Evolutionary conservation across 1,139 yeast species (phyloP), one percentile per base, ranked within the genome.

Genomic region (Suhomyces guaymorum): DNA sequence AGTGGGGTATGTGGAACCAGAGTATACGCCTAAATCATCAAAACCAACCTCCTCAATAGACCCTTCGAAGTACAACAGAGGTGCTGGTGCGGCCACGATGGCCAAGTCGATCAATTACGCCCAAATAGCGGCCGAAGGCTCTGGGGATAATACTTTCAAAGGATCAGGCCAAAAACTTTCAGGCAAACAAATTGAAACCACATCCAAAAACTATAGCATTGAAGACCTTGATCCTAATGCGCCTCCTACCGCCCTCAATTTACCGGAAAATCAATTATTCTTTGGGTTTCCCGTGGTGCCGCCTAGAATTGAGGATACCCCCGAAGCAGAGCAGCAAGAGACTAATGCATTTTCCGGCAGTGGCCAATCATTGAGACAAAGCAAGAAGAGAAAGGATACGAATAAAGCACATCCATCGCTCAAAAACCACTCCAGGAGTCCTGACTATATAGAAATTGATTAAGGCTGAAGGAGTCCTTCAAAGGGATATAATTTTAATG

Each of bases 1-100:
- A 0, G 96, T 92, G 4, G 99, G 99, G 0, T 94, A 94, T 54
- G 96, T 87, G 18, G 98, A 92, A 55, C 95, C 95, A 1, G 84
- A 80, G 47, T 79, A 79, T 46, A 63, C 54, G 31, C 74, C 73
- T 6, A 50, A 54, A 32, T 54, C 51, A 5, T 51, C 57, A n/a
- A 42, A 38, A 24, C 46, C 43, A 0, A 48, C 58, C 13, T 48
- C 55, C 9, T 62, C 49, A 15, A 66, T 66, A 20, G 55, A 59
- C 22, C 70, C 73, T 2, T 43, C 62, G 3, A 57, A 52, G 33
- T 70, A 68, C 6, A 63, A 59, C 46, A 52, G 61, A 41, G 58
- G 75, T 18, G 71, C 68, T 0, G 76, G 82, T 2, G 72, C 75
- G 4, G 95, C 89, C 1, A 73, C 90, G 1, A 87, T 88, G 96